phyloP scores from a whole-genome alignment of 2,329 filamentous ascomycete species.

The Paecilomyces variotii region DNA sequence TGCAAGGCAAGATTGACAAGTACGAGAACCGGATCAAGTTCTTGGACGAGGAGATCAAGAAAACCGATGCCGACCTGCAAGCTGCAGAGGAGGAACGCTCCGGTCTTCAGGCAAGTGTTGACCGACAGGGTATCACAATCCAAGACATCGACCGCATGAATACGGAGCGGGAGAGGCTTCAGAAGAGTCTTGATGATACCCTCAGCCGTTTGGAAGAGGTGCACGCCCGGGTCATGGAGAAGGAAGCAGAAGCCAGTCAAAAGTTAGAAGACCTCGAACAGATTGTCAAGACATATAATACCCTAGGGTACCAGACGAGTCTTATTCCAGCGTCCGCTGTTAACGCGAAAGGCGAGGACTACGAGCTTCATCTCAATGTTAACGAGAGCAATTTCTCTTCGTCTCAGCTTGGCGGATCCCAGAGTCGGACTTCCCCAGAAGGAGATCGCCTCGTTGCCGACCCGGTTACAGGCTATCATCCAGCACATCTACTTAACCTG shows the following conservation, averaged over 20 bases:
- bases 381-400: slow-evolving; percentile 72
- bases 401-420: slow-evolving; percentile 46
- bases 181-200: slow-evolving; percentile 74
- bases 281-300: slow-evolving; percentile 85
- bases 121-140: slow-evolving; percentile 89
- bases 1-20: slow-evolving; percentile 79
- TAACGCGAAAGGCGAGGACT: slow-evolving; percentile 78
- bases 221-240: slow-evolving; percentile 74
- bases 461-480: slow-evolving; percentile 76
- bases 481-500: slow-evolving; percentile 77
- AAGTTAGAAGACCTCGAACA: slow-evolving; percentile 91
- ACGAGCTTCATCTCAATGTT: slow-evolving; percentile 76
- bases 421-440: slow-evolving; percentile 41
- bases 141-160: slow-evolving; percentile 99
- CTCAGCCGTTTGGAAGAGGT: slow-evolving; percentile 71
- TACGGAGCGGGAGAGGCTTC: slow-evolving; percentile 85
- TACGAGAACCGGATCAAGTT: slow-evolving; percentile 73
- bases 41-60: slow-evolving; percentile 78
- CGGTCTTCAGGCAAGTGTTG: slow-evolving; percentile 74
- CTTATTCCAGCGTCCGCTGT: slow-evolving; percentile 76
- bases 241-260: slow-evolving; percentile 75
- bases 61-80: slow-evolving; percentile 63
- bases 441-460: slow-evolving; percentile 76
- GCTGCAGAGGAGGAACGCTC: slow-evolving; percentile 77
- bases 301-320: slow-evolving; percentile 84